phyloP scores from a whole-genome alignment of 345 rosid genomes.

The Reutealis trisperma region DNA sequence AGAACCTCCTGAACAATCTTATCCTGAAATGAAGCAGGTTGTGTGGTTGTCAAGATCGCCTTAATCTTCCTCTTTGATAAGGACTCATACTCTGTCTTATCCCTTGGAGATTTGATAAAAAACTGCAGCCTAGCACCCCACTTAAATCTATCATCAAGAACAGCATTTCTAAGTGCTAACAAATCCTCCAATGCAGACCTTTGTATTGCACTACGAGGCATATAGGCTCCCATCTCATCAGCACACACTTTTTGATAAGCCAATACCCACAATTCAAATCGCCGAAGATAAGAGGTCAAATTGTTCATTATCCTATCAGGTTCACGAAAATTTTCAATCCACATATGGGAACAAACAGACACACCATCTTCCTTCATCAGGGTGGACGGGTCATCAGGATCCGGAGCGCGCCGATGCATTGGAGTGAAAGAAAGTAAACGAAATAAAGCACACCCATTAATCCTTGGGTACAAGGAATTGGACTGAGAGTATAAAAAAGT shows the following conservation, averaged over 20 bases:
- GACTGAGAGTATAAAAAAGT: conserved; percentile 23
- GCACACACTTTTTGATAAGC: conserved; percentile 91
- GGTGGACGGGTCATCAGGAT: conserved; percentile 80
- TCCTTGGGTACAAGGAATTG: conserved; percentile 24
- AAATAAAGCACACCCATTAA: conserved; percentile 27
- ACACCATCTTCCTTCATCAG: conserved; percentile 92
- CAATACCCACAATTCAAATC: conserved; percentile 90
- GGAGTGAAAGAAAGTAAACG: conserved; percentile 60
- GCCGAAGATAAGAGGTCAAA: conserved; percentile 63
- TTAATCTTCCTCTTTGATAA: conserved; percentile 93
- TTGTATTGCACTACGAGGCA: conserved; percentile 80
- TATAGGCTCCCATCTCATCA: conserved; percentile 82
- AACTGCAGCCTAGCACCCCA: conserved; percentile 96
- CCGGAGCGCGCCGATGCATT: conserved; percentile 54
- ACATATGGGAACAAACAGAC: conserved; percentile 91
- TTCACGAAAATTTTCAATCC: conserved; percentile 66
- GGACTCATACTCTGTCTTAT: conserved; percentile 80
- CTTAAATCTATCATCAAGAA: conserved; percentile 88
- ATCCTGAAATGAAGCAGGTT: conserved; percentile 88
- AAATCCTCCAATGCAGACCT: conserved; percentile 81
- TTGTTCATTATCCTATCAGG: conserved; percentile 56
- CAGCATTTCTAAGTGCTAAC: conserved; percentile 79
- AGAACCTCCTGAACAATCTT: conserved; percentile 92
- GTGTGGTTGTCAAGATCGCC: conserved; percentile 84
- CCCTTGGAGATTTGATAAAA: conserved; percentile 81